Evolutionary conservation across 805 yeast species (phyloP), one percentile per base, ranked within the genome.

Genomic region (Isabelozyma heimii): DNA sequence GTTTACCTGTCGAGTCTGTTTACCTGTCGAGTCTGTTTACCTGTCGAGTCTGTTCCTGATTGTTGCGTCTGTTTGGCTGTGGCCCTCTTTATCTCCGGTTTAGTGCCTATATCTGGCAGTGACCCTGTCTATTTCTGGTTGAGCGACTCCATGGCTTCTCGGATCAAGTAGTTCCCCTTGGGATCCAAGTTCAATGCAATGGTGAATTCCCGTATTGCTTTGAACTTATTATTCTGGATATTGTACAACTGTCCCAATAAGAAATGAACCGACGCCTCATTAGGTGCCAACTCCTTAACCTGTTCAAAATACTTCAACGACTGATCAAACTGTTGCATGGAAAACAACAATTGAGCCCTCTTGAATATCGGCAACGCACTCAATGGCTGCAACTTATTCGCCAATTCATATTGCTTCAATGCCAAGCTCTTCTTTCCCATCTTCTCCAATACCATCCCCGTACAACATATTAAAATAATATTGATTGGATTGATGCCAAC

Each of bases 211-310:
- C 82, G 83, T 26, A 92, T 79, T 1, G 99, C 98, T 53, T 79
- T 84, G 56, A 81, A 82, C 57, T 83, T 85, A 52, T 88, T 83
- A 27, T 85, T 84, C 53, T 86, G 81, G 28, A 85, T 79, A 57
- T 85, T 88, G 76, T 91, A 90, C 47, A 91, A 75, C 60, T 90
- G 90, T 9, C 97, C 99, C 42, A 94, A 72, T 40, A 91, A 70
- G 66, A 87, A 90, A 66, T 92, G 98, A 26, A 92, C 96, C 46
- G 89, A 84, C 0, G 97, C 96, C 63, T 92, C 98, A 64, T 92
- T 96, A 0, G 99, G 97, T 0, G 96, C 97, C 47, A 89, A 68
- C 26, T 81, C 79, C 53, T 80, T 82, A 47, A 94, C 77, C 43
- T 77, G 75, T 59, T 88, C 91, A 61, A 94, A 87, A 61, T 84